Evolutionary conservation across 345 rosid genomes (phyloP).

Genomic region (Aethionema arabicum): DNA sequence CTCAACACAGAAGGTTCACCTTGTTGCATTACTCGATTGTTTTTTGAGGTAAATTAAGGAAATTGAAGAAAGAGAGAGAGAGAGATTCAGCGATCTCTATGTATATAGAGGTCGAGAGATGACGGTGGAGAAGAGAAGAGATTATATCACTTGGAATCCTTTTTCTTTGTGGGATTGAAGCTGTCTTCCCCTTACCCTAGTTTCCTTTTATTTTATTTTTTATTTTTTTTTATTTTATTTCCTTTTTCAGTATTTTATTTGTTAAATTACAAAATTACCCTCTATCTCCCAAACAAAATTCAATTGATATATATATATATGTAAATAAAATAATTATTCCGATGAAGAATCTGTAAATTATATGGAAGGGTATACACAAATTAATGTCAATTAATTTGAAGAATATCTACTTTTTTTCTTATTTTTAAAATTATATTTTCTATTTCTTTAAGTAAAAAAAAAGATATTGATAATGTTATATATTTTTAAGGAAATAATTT

Average conservation of each 20-base stretch:
- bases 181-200: slow-evolving; percentile 3
- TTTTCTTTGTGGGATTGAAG: neutral
- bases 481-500: too few species aligned
- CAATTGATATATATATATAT: too few species aligned
- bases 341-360: too few species aligned
- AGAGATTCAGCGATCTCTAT: neutral
- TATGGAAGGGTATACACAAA: too few species aligned
- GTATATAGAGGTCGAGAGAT: neutral
- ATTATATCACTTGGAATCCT: neutral
- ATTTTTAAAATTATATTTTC: too few species aligned
- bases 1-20: slow-evolving; percentile 34
- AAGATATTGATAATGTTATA: too few species aligned
- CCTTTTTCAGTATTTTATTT: neutral
- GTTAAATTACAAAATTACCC: too few species aligned
- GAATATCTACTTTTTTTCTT: too few species aligned
- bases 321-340: too few species aligned
- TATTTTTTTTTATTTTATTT: neutral
- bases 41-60: slow-evolving; percentile 37
- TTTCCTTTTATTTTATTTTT: neutral
- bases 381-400: too few species aligned
- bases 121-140: neutral
- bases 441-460: too few species aligned
- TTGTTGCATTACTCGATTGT: slow-evolving; percentile 29
- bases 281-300: too few species aligned
- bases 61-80: neutral